phyloP scores from a whole-genome alignment of 2,329 filamentous ascomycete genomes.

The Leptodontidium sp. region DNA sequence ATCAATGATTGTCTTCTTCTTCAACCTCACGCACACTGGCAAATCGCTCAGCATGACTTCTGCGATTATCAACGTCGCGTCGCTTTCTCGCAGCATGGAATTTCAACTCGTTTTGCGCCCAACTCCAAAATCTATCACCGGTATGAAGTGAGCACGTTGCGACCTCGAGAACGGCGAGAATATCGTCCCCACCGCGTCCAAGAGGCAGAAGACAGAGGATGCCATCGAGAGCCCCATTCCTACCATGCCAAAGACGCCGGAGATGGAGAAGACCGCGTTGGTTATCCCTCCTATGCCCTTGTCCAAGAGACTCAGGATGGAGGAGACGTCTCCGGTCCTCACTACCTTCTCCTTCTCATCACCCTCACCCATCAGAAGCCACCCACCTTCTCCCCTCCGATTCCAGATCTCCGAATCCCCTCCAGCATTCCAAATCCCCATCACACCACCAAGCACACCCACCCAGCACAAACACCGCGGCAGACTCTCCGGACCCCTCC shows the following conservation, averaged over 20 bases:
- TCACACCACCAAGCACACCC: neutral
- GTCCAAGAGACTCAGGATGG: neutral
- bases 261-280: no score
- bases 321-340: neutral
- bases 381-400: neutral
- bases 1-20: neutral
- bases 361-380: neutral
- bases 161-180: neutral
- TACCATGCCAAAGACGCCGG: no score
- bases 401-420: neutral
- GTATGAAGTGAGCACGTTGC: neutral
- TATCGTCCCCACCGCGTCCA: neutral
- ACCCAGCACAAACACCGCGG: neutral
- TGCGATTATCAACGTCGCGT: no score
- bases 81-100: neutral
- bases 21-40: neutral
- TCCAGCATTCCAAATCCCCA: neutral
- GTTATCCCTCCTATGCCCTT: no score
- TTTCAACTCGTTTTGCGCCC: neutral
- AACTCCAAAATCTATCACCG: neutral
- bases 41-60: no score
- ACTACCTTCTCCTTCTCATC: neutral
- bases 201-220: neutral
- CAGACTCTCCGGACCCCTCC: neutral
- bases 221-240: no score